These are phyloP conservation scores for Erysimum pusillum DNA, from an alignment of 441 rosid species.

Conservation along the genomic window DNA sequence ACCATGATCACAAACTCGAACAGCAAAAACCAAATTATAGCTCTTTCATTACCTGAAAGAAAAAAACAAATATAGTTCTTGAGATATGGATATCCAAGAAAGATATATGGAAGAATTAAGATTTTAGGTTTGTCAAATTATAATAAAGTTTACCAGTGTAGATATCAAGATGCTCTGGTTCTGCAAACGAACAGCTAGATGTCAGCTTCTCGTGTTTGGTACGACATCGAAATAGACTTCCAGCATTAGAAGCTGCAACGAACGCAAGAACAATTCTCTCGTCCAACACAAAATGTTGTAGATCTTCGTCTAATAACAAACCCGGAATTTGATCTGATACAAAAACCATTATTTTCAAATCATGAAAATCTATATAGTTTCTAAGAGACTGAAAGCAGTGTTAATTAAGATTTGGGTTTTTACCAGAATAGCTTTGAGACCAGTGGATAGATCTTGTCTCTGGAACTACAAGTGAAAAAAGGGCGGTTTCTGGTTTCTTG, in stretches of 20 bases:
- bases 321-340: constrained; percentile 59
- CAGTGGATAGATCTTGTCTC: constrained; percentile 71
- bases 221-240: constrained; percentile 68
- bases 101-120: neutral
- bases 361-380: neutral
- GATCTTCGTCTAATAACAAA: constrained; percentile 58
- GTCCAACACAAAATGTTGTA: constrained; percentile 67
- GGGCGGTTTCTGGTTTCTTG: constrained; percentile 63
- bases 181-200: constrained; percentile 72
- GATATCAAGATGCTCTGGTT: constrained; percentile 52
- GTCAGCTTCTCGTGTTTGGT: constrained; percentile 65
- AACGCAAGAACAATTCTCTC: constrained; percentile 82
- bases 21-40: constrained; percentile 63
- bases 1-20: constrained; percentile 71
- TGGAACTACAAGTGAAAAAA: constrained; percentile 76
- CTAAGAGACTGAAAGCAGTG: neutral
- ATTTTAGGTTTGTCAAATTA: neutral
- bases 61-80: neutral
- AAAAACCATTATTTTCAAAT: constrained; percentile 20
- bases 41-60: constrained; percentile 66
- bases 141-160: constrained; percentile 55
- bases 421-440: constrained; percentile 86
- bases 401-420: neutral
- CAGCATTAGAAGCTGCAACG: constrained; percentile 71
- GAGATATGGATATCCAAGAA: neutral